Evolutionary conservation across 1,284 basidiomycete species (phyloP), one percentile per base, ranked within the genome.

Genomic region (Rhodotorula sp.): DNA sequence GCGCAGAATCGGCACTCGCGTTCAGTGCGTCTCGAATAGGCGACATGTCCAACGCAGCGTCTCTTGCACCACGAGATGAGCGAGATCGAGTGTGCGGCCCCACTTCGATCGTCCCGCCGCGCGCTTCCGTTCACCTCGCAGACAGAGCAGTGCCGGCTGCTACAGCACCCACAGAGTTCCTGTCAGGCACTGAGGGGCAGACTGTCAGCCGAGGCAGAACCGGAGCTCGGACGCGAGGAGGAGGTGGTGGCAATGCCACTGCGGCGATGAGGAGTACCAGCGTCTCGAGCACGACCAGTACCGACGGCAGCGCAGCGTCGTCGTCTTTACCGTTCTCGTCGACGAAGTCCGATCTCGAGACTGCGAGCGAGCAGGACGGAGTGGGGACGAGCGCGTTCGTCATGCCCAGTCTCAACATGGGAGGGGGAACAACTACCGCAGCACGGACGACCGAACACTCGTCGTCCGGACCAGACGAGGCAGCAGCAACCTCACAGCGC

Each of bases 361-460:
- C 42, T 18, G 62, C 66, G 58, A 67, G 66, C 42, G 69, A 67
- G 12, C 62, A 65, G 26, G 60, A 54, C 44, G 29, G 30, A 18
- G 62, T 53, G 37, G 24, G 14, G 4, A 18, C 30, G 17, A 51
- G 59, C 26, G 66, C 49, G 14, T 60, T 71, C 60, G 69, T 71
- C 62, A 71, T 71, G 69, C 69, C 69, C 4, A 65, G 62, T 44
- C 55, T 71, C 22, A 60, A 67, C 14, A 33, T 68, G 7, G 60
- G 57, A 24, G 53, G 48, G 3, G 53, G 53, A 1, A 17, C 26
- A n/a, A 15, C 26, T 14, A 15, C 26, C 53, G 29, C 53, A 26
- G 53, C n/a, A 54, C 49, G 20, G 54, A 29, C 18, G 15, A 22
- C 18, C 1, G 54, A 33, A 20, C 29, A 15, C 53, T 17, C 48